phyloP scores from a whole-genome alignment of 2,329 filamentous ascomycete genomes.

The Tolypocladium inflatum region DNA sequence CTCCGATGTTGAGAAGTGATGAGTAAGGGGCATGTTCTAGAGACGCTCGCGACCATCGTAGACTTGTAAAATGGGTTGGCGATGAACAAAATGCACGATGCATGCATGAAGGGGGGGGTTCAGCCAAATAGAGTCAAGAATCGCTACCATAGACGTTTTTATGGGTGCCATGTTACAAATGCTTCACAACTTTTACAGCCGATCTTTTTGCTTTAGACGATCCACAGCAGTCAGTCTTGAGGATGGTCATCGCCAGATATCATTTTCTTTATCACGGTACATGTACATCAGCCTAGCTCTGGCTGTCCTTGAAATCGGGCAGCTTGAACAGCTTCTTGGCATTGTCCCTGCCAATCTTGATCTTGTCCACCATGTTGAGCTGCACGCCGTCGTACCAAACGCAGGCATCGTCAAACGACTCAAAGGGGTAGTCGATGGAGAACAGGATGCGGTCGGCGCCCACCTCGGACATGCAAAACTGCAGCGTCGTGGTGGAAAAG shows the following conservation, averaged over 20 bases:
- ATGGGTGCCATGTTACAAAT: background rate
- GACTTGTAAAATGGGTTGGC: background rate
- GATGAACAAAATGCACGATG: background rate
- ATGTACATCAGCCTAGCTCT: background rate
- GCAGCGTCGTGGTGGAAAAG: conserved; percentile 42
- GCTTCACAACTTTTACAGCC: background rate
- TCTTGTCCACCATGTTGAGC: conserved; percentile 22
- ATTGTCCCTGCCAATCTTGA: conserved; percentile 33
- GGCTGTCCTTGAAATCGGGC: conserved; percentile 20
- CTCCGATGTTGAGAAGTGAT: background rate
- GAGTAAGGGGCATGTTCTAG: background rate
- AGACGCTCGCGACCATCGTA: background rate
- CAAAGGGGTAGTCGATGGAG: conserved; percentile 43
- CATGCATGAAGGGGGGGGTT: background rate
- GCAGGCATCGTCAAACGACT: conserved; percentile 32
- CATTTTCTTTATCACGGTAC: background rate
- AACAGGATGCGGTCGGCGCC: conserved; percentile 42
- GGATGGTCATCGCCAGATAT: background rate
- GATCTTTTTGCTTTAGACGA: background rate
- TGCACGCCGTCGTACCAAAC: conserved; percentile 29
- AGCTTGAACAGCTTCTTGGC: conserved; percentile 32
- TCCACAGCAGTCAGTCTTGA: too few relatives aligned
- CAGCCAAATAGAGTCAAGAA: background rate
- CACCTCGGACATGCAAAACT: conserved; percentile 38
- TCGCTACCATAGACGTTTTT: background rate